Conservation (phyloP, 2,329 filamentous ascomycete species). For the Beauveria sp. region DNA sequence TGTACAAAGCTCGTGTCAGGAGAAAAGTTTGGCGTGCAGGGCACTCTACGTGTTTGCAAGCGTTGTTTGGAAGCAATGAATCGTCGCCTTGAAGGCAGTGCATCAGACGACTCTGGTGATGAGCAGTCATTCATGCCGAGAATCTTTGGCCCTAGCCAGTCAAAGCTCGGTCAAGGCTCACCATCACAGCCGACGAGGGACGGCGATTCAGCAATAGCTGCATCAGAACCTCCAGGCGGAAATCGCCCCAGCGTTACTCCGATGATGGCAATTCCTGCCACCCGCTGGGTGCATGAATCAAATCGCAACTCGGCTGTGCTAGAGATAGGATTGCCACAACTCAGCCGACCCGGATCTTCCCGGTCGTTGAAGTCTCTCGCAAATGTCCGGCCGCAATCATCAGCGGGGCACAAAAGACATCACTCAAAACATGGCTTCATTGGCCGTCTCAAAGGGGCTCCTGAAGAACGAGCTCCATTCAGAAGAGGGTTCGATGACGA, state of each 20-base stretch:
- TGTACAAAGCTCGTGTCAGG: constrained; percentile 91
- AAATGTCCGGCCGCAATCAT: constrained; percentile 65
- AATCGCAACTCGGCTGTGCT: constrained; percentile 82
- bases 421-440: constrained; percentile 82
- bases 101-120: constrained; percentile 79
- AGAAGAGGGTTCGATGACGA: constrained; percentile 65
- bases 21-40: constrained; percentile 76
- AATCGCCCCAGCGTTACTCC: constrained; percentile 53
- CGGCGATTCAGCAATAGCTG: constrained; percentile 24
- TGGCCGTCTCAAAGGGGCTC: constrained; percentile 61
- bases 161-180: constrained; percentile 32
- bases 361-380: constrained; percentile 74
- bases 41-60: constrained; percentile 82
- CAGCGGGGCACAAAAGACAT: constrained; percentile 67
- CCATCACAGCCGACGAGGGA: constrained; percentile 30
- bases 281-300: constrained; percentile 61
- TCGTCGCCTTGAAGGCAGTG: constrained; percentile 78
- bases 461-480: constrained; percentile 82
- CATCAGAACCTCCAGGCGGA: constrained; percentile 36
- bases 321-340: constrained; percentile 77
- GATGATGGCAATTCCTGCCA: constrained; percentile 64
- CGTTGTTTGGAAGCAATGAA: constrained; percentile 88
- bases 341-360: constrained; percentile 89
- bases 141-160: constrained; percentile 50
- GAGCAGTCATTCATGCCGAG: constrained; percentile 62